These are phyloP conservation scores for Colletotrichum neosansevieriae DNA, from an alignment of 2,329 filamentous ascomycete genomes.

Conservation along the genomic window DNA sequence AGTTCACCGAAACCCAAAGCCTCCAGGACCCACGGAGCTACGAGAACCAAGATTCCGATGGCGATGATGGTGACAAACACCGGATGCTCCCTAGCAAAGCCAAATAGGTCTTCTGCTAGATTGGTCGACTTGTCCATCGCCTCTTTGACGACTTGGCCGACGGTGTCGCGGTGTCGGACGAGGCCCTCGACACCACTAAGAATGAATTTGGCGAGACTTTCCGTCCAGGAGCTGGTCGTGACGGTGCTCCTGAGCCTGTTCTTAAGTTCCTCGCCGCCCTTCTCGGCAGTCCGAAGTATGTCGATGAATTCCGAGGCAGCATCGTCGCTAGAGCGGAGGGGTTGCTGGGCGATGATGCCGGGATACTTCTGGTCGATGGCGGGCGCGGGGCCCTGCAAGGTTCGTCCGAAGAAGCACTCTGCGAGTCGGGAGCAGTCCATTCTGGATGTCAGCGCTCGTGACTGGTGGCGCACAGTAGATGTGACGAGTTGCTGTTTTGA, in stretches of 20 bases:
- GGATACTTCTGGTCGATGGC: neutral
- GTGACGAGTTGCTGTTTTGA: no score
- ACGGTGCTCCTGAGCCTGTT: conserved; percentile 22
- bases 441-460: neutral
- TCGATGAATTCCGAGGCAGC: conserved; percentile 27
- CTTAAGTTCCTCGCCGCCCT: conserved; percentile 16
- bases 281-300: conserved; percentile 25
- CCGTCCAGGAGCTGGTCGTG: conserved; percentile 29
- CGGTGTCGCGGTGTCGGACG: conserved; percentile 22
- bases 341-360: conserved; percentile 15
- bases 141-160: conserved; percentile 26
- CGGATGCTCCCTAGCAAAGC: conserved; percentile 21
- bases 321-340: neutral
- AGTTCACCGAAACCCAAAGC: conserved; percentile 35
- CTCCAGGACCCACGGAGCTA: conserved; percentile 37
- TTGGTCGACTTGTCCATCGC: conserved; percentile 27
- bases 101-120: conserved; percentile 9
- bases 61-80: conserved; percentile 32
- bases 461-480: no score
- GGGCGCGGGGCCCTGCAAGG: neutral
- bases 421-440: conserved; percentile 1
- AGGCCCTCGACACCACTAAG: conserved; percentile 28
- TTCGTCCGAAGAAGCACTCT: neutral
- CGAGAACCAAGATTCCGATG: conserved; percentile 28
- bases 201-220: conserved; percentile 30